Evolutionary conservation across 192 early-diverging fungal genomes (phyloP).

Genomic region (Coemansia sp.): DNA sequence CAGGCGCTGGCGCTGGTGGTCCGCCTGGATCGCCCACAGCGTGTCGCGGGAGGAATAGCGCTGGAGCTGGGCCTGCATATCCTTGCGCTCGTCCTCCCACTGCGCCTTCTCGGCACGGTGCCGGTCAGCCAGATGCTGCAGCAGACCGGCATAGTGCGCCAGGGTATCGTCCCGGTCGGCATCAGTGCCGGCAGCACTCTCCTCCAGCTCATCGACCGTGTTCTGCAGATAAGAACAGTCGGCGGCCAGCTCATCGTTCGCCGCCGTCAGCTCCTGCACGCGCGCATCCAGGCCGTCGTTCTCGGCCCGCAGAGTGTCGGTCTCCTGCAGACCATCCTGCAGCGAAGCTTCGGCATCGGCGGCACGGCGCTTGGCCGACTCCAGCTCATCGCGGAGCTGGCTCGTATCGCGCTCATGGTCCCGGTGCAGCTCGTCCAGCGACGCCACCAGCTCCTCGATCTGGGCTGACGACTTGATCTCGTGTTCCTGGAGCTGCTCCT

Average conservation of each 20-base stretch:
- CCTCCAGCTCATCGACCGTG: conserved; percentile 4
- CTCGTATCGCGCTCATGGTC: neutral
- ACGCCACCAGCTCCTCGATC: conserved; percentile 5
- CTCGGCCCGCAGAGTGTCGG: conserved; percentile 13
- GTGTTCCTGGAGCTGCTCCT: conserved; percentile 10
- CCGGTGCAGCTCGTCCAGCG: conserved; percentile 3
- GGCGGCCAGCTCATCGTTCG: conserved; percentile 5
- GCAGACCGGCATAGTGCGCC: conserved; percentile 14
- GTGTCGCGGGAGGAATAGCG: conserved; percentile 23
- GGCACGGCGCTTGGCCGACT: neutral
- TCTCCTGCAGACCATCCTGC: neutral
- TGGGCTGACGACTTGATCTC: neutral
- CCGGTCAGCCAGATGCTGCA: conserved; percentile 20
- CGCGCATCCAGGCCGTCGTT: conserved; percentile 8
- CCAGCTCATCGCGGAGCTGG: conserved; percentile 10
- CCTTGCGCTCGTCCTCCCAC: conserved; percentile 24
- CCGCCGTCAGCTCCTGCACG: conserved; percentile 5
- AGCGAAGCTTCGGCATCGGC: neutral
- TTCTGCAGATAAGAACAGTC: conserved; percentile 14
- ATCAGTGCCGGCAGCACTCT: neutral
- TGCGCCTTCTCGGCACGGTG: conserved; percentile 19
- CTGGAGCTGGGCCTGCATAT: conserved; percentile 16
- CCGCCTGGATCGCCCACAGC: conserved; percentile 12
- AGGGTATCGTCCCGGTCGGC: conserved; percentile 8
- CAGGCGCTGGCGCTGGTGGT: conserved; percentile 10